Percentiles rank a stretch among this genome's conserved stretches.
Conservation (phyloP, 768 basidiomycete species). For the Baorangia bicolor region DNA sequence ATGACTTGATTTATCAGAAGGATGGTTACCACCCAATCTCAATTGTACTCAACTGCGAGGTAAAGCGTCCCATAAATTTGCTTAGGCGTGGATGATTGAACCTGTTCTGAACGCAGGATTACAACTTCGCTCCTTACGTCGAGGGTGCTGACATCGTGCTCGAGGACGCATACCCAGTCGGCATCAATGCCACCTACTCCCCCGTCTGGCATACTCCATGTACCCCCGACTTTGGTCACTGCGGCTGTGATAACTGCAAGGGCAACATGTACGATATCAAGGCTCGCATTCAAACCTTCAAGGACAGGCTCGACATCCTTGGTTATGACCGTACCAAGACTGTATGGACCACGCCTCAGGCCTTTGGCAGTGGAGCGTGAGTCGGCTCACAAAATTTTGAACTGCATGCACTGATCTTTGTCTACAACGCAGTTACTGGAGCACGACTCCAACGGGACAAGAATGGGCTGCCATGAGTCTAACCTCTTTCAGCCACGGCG, state of each 20-base stretch:
- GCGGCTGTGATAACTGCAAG: slow-evolving; percentile 70
- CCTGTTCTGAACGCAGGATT: slow-evolving; percentile 43
- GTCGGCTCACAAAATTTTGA: not conserved
- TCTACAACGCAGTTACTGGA: slow-evolving; percentile 25
- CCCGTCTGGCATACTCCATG: slow-evolving; percentile 59
- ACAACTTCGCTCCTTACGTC: slow-evolving; percentile 57
- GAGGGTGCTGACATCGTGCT: slow-evolving; percentile 67
- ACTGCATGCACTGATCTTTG: not conserved
- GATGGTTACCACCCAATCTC: slow-evolving; percentile 63
- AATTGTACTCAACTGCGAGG: slow-evolving; percentile 50
- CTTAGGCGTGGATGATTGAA: not conserved
- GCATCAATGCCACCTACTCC: slow-evolving; percentile 64
- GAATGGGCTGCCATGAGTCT: slow-evolving; percentile 28
- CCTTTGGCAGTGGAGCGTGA: slow-evolving; percentile 55
- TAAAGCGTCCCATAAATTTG: not conserved
- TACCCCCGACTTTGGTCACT: slow-evolving; percentile 65
- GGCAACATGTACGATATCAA: slow-evolving; percentile 66
- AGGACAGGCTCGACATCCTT: slow-evolving; percentile 53
- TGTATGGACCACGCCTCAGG: slow-evolving; percentile 79
- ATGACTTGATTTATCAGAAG: slow-evolving; percentile 45
- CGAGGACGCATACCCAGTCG: slow-evolving; percentile 42
- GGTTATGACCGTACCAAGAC: slow-evolving; percentile 66
- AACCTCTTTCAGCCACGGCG: slow-evolving; percentile 28
- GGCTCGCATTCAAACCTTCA: slow-evolving; percentile 63
- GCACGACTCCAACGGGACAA: slow-evolving; percentile 27